Conservation (phyloP, 768 basidiomycete genomes). For the Amanita brunnescens region DNA sequence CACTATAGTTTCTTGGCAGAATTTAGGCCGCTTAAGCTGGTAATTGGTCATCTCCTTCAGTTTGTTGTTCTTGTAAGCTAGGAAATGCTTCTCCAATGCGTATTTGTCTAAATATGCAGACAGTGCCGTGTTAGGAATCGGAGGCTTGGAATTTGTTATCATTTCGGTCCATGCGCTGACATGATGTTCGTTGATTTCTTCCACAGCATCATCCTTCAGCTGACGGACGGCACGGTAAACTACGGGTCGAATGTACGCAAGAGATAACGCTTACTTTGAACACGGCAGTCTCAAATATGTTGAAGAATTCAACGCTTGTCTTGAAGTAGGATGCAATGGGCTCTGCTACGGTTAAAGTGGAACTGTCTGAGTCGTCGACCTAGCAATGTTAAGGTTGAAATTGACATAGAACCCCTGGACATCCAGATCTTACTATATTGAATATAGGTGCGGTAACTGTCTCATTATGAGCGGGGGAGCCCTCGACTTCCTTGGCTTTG, state of each 20-base stretch:
- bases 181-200: constrained; percentile 82
- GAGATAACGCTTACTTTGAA: constrained; percentile 46
- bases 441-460: constrained; percentile 71
- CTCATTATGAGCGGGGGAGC: constrained; percentile 45
- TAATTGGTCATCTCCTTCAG: constrained; percentile 69
- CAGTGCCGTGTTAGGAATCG: constrained; percentile 61
- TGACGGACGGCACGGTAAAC: constrained; percentile 16
- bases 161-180: constrained; percentile 79
- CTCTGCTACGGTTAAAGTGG: constrained; percentile 56
- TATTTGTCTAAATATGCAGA: constrained; percentile 75
- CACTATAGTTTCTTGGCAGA: constrained; percentile 50
- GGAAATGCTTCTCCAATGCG: constrained; percentile 56
- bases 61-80: constrained; percentile 65
- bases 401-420: background rate
- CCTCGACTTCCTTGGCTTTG: constrained; percentile 55
- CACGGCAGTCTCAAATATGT: constrained; percentile 53
- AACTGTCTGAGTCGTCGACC: constrained; percentile 73
- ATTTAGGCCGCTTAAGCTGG: constrained; percentile 49
- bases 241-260: background rate
- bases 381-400: constrained; percentile 17
- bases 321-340: constrained; percentile 65
- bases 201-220: constrained; percentile 64
- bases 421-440: constrained; percentile 48
- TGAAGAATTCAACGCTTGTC: constrained; percentile 77
- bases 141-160: constrained; percentile 62